These are phyloP conservation scores for Chaetomium olivaceum DNA, from an alignment of 2,329 filamentous ascomycete genomes.

Conservation along the genomic window DNA sequence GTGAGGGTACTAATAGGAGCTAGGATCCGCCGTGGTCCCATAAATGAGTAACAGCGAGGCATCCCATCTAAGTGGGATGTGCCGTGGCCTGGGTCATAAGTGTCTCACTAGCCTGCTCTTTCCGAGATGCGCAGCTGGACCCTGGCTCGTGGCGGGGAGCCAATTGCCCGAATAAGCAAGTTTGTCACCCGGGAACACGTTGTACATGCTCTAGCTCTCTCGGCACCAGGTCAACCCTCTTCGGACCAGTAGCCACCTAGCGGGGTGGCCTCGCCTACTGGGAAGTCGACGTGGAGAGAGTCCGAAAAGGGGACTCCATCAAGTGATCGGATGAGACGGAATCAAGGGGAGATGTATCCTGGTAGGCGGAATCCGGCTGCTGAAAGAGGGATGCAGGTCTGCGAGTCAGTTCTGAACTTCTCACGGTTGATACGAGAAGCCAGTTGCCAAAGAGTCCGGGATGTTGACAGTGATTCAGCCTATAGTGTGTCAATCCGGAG, in stretches of 20 bases:
- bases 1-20: slow-evolving; percentile 16
- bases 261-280: neutral
- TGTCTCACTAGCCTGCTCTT: slow-evolving; percentile 21
- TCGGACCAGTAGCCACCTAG: slow-evolving; percentile 8
- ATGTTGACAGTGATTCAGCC: slow-evolving; percentile 21
- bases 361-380: slow-evolving; percentile 14
- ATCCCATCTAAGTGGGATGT: slow-evolving; percentile 22
- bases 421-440: neutral
- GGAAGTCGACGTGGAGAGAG: slow-evolving; percentile 19
- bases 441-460: neutral
- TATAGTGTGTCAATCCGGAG: slow-evolving; percentile 16
- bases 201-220: slow-evolving; percentile 11
- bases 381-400: neutral
- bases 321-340: neutral
- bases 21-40: neutral
- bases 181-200: slow-evolving; percentile 22
- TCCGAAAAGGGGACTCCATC: slow-evolving; percentile 14
- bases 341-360: slow-evolving; percentile 20
- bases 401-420: neutral
- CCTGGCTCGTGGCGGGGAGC: slow-evolving; percentile 9
- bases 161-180: slow-evolving; percentile 28
- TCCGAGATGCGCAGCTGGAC: slow-evolving; percentile 25
- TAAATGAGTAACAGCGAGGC: slow-evolving; percentile 19
- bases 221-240: neutral
- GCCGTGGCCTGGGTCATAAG: slow-evolving; percentile 19